phyloP scores from a whole-genome alignment of 2,329 filamentous ascomycete species.

The Fusarium pseudocircinatum region DNA sequence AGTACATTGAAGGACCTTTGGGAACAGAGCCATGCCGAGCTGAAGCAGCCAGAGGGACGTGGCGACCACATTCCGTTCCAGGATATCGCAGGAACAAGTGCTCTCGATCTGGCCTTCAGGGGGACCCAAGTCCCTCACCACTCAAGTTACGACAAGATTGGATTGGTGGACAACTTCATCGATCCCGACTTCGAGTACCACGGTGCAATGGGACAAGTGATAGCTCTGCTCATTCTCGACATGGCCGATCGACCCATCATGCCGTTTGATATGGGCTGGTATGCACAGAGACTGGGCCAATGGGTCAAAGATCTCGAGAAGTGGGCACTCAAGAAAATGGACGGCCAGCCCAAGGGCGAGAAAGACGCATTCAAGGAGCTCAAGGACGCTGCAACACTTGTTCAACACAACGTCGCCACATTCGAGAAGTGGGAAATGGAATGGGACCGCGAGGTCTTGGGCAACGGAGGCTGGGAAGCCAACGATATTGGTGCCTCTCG shows the following conservation, averaged over 20 bases:
- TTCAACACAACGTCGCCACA: constrained; percentile 60
- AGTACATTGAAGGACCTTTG: constrained; percentile 79
- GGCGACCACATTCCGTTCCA: constrained; percentile 93
- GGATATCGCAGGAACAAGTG: constrained; percentile 87
- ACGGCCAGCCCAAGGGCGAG: constrained; percentile 16
- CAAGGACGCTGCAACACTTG: constrained; percentile 66
- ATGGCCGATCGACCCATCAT: constrained; percentile 82
- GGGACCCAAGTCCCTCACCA: constrained; percentile 76
- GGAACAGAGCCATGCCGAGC: constrained; percentile 68
- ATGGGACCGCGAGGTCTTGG: constrained; percentile 79
- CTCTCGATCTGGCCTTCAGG: constrained; percentile 83
- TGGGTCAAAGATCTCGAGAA: constrained; percentile 75
- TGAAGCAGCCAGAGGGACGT: constrained; percentile 76
- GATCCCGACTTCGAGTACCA: constrained; percentile 89
- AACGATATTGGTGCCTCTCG: constrained; percentile 72
- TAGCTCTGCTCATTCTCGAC: constrained; percentile 85
- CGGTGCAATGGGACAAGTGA: constrained; percentile 78
- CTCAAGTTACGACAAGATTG: constrained; percentile 89
- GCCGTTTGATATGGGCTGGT: constrained; percentile 81
- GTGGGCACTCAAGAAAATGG: constrained; percentile 59
- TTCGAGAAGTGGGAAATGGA: constrained; percentile 81
- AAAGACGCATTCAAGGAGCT: constrained; percentile 46
- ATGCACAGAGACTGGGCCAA: constrained; percentile 70
- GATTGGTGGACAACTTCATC: constrained; percentile 82
- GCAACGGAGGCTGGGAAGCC: constrained; percentile 79